These are phyloP conservation scores for Ascosphaera pollenicola DNA, from an alignment of 2,329 filamentous ascomycete genomes.

Conservation along the genomic window DNA sequence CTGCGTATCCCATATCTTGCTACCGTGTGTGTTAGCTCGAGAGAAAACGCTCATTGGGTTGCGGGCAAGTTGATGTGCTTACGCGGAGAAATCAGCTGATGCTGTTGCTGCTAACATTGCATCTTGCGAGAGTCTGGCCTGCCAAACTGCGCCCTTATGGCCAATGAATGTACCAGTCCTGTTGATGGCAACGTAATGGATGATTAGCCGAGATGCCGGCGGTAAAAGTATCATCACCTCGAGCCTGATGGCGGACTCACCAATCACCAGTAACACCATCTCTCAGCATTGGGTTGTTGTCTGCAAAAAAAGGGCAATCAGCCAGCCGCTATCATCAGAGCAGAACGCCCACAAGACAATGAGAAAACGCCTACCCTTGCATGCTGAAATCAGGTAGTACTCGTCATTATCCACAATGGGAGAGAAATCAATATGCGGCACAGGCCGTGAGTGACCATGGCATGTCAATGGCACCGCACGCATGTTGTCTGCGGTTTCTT, in stretches of 20 bases:
- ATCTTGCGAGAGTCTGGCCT: constrained; percentile 74
- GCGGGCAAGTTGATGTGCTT: constrained; percentile 19
- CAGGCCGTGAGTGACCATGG: constrained; percentile 80
- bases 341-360: too few species aligned
- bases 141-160: constrained; percentile 96
- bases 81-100: constrained; percentile 91
- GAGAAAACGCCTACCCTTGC: too few species aligned
- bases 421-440: constrained; percentile 81
- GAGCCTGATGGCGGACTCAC: constrained; percentile 23
- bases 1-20: constrained; percentile 93
- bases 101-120: constrained; percentile 76
- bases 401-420: constrained; percentile 58
- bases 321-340: constrained; percentile 1
- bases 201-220: too few species aligned
- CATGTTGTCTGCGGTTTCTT: background rate
- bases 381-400: constrained; percentile 84
- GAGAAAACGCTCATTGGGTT: constrained; percentile 1
- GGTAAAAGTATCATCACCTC: too few species aligned
- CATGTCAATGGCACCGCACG: constrained; percentile 70
- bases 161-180: constrained; percentile 94
- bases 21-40: constrained; percentile 22
- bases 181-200: constrained; percentile 3
- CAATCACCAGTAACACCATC: constrained; percentile 91
- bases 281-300: constrained; percentile 96
- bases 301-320: constrained; percentile 23